These are phyloP conservation scores for Candida freyschussii DNA, from an alignment of 1,139 yeast genomes.

Conservation along the genomic window DNA sequence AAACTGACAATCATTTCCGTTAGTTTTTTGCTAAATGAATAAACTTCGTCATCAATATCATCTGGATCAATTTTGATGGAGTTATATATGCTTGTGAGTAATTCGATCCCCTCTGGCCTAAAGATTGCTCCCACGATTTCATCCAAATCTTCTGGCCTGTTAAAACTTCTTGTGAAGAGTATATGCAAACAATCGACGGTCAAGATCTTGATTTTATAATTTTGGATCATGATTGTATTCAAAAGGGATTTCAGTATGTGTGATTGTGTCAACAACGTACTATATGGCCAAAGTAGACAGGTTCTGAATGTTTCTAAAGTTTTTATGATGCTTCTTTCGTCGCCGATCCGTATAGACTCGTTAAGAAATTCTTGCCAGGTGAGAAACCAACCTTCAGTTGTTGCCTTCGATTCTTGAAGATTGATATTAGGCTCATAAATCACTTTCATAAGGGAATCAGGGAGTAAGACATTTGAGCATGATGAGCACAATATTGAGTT, in stretches of 20 bases:
- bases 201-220: constrained; percentile 66
- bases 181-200: constrained; percentile 91
- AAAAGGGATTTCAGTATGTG: constrained; percentile 64
- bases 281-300: constrained; percentile 87
- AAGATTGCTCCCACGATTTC: constrained; percentile 79
- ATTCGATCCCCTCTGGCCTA: constrained; percentile 61
- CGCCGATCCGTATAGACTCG: constrained; percentile 41
- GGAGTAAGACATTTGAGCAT: constrained; percentile 77
- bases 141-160: constrained; percentile 66
- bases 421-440: constrained; percentile 71
- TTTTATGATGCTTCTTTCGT: constrained; percentile 52
- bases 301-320: constrained; percentile 81
- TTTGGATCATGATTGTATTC: constrained; percentile 56
- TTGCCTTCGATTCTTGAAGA: constrained; percentile 55
- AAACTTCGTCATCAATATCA: constrained; percentile 71
- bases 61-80: constrained; percentile 63
- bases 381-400: constrained; percentile 80
- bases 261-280: constrained; percentile 63
- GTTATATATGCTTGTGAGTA: constrained; percentile 62
- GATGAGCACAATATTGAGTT: constrained; percentile 74
- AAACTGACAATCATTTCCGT: constrained; percentile 92
- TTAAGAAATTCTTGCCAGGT: constrained; percentile 67
- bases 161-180: constrained; percentile 76
- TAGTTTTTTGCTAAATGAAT: constrained; percentile 78
- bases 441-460: constrained; percentile 56